Base-by-base conservation (phyloP, 495 filamentous ascomycete species). In the Elaphomyces granulatus region DNA sequence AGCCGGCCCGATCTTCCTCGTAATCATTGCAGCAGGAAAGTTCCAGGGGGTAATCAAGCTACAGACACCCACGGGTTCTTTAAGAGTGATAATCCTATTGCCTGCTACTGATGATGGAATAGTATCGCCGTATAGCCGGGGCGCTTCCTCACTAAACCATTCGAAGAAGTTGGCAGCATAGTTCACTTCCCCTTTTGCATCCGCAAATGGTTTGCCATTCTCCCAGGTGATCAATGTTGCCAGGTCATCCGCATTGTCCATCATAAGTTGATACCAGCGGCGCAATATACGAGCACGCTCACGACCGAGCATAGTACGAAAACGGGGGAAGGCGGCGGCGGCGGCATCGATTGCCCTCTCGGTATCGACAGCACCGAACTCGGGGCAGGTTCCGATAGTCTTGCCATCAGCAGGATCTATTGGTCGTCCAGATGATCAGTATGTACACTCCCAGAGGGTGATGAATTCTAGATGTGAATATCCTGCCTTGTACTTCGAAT, bases 11-110 rank as follows among this genome's bases (percentile, higher is more conserved):
- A 85, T 68, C 53, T 92, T 88, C n/a, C 84, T 64, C 1, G 83
- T 82, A 44, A 84, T 75, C 84, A 88, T 90, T 9, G 83, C 82
- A 12, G 76, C 72, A 2, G 83, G 83, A 51, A 87, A 88, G 53
- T 90, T 90, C 84, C 84, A 92, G 12, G 56, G 56, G 9, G 48
- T 50, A 26, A 56, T 59, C 17, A 55, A 20, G 3, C 59, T 58
- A 32, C 51, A 56, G 1, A 66, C 58, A 31, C 61, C 61, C 14
- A 63, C 35, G 1, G 58, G 59, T 37, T 63, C 55, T 34, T 54
- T 55, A 15, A 61, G 33, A 1, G 55, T 59, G 8, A 59, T 35
- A 6, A 58, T 40, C 1, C 44, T 45, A 8, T 49, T 77, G 0
- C 65, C 67, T 0, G 67, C 52, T 4, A 68, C 48, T 10, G 67